These are phyloP conservation scores for Immersiporthe knoxdaviesiana DNA, from an alignment of 2,329 filamentous ascomycete genomes.

Conservation along the genomic window DNA sequence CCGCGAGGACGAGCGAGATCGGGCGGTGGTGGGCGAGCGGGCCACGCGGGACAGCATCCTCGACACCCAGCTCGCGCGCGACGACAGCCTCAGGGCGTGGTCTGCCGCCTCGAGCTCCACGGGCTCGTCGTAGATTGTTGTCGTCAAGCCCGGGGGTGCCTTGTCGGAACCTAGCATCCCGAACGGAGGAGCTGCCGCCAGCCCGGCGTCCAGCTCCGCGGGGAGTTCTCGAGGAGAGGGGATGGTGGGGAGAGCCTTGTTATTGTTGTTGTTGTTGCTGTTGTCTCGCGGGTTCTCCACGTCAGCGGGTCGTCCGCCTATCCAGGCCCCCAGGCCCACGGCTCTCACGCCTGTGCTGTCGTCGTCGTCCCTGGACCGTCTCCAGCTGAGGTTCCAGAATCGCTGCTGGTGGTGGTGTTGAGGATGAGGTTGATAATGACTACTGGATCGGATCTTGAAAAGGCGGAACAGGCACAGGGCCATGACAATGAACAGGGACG, in stretches of 20 bases:
- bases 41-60: constrained; percentile 18
- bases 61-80: constrained; percentile 21
- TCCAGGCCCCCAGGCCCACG: constrained; percentile 21
- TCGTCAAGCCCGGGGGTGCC: neutral
- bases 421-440: too few species aligned
- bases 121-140: neutral
- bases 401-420: neutral
- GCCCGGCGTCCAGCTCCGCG: neutral
- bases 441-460: constrained; percentile 1
- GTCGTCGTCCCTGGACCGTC: neutral
- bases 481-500: constrained; percentile 7
- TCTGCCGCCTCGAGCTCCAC: constrained; percentile 20
- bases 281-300: constrained; percentile 4
- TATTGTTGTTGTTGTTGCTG: neutral
- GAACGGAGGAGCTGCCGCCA: neutral
- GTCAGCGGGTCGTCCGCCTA: constrained; percentile 7
- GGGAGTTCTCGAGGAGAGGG: neutral
- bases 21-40: constrained; percentile 16
- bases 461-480: constrained; percentile 12
- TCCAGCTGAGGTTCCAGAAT: neutral
- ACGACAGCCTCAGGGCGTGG: constrained; percentile 7
- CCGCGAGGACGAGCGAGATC: constrained; percentile 21
- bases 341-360: neutral
- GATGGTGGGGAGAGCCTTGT: neutral
- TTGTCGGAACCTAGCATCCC: neutral